A percentile compares a stretch with the other conserved stretches of the same genome.
These are phyloP conservation scores for Stephania cephalantha DNA, from an alignment of 164 flowering plant genomes.

Conservation along the genomic window DNA sequence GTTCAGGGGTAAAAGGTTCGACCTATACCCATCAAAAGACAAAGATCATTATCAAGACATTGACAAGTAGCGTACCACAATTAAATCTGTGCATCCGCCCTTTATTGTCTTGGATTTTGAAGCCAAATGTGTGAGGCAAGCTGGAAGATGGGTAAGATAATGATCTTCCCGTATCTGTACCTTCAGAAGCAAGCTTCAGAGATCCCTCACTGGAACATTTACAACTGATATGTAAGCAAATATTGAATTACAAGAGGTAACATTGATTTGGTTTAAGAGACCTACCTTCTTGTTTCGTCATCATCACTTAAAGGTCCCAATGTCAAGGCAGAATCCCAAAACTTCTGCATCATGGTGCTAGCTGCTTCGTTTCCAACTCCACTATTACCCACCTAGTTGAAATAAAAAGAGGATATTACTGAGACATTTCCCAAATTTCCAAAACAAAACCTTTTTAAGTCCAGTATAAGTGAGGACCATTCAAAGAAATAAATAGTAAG, in stretches of 20 bases:
- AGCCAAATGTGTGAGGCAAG: constrained; percentile 45
- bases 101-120: constrained; percentile 79
- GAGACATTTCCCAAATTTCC: background rate
- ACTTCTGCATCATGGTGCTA: constrained; percentile 75
- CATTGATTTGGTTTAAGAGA: background rate
- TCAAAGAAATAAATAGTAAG: background rate
- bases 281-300: constrained; percentile 68
- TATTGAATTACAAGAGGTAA: constrained; percentile 3
- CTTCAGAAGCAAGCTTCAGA: constrained; percentile 68
- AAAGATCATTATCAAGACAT: background rate
- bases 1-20: background rate
- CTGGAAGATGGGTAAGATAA: constrained; percentile 36
- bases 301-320: constrained; percentile 63
- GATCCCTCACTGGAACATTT: constrained; percentile 66
- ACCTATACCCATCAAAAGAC: background rate
- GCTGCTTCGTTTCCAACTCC: constrained; percentile 62
- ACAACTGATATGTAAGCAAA: constrained; percentile 13
- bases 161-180: constrained; percentile 55
- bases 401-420: background rate
- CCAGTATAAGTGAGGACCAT: background rate
- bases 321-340: constrained; percentile 94
- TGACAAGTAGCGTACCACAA: constrained; percentile 49
- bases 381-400: constrained; percentile 59
- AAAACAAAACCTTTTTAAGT: too few relatives aligned
- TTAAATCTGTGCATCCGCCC: constrained; percentile 89